phyloP scores from a whole-genome alignment of 352 stramenopile genomes.

The Plasmopara muralis region DNA sequence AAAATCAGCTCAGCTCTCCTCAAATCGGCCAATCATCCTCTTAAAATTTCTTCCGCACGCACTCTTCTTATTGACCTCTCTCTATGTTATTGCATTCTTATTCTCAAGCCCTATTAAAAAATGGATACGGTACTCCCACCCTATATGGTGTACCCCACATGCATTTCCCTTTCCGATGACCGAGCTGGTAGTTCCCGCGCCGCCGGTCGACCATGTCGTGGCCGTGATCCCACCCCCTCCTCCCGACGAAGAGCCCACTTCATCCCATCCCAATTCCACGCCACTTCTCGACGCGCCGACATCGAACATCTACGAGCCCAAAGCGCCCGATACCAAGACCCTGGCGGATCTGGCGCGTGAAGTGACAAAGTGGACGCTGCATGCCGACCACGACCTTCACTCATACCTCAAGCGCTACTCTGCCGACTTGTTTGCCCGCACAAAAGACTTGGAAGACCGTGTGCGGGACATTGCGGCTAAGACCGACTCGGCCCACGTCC shows the following conservation, averaged over 20 bases:
- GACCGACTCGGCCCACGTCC: constrained; percentile 61
- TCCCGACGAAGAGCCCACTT: no score
- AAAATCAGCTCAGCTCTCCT: no score
- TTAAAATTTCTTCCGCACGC: no score
- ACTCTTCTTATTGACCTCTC: no score
- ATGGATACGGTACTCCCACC: no score
- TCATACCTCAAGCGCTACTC: constrained; percentile 63
- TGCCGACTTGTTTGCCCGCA: constrained; percentile 46
- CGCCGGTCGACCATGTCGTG: constrained; percentile 10
- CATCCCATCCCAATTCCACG: no score
- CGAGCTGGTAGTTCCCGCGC: constrained; percentile 25
- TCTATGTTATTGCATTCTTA: no score
- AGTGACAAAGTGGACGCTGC: constrained; percentile 58
- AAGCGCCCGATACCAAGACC: constrained; percentile 29
- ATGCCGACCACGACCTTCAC: constrained; percentile 69
- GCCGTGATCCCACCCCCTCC: constrained; percentile 9
- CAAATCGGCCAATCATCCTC: no score
- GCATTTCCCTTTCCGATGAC: constrained; percentile 11
- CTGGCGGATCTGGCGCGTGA: constrained; percentile 38
- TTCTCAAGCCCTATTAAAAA: no score
- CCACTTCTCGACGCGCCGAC: not conserved
- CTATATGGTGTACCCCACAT: no score
- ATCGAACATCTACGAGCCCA: constrained; percentile 2
- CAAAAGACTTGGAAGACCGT: constrained; percentile 63
- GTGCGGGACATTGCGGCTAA: constrained; percentile 65